Evolutionary conservation across 257 asterid genomes (phyloP), one percentile per base, ranked within the genome.

Genomic region (Datura wrightii): DNA sequence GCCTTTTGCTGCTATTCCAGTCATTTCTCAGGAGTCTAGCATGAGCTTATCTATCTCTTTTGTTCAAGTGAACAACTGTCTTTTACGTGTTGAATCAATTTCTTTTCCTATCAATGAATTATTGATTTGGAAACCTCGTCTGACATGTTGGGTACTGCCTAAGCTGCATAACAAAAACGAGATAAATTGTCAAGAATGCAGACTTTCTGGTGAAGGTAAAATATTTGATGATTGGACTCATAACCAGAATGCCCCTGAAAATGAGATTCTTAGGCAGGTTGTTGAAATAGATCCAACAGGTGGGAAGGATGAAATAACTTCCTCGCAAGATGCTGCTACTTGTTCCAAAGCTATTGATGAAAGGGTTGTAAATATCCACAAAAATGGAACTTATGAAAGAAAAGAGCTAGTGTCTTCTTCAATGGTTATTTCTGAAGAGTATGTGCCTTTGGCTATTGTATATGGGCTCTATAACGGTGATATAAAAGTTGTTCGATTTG

Each of bases 401-500:
- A 88, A 85, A 85, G 90, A 90, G 79, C 86, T 86, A 56, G 98
- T 96, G 76, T 94, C 98, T 71, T 93, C 98, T 74, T 96, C 98
- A 59, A 94, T 96, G 98, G 97, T 94, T 86, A 91, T 96, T 87
- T 93, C 97, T 79, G 97, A 90, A 87, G 89, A 89, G 83, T 88
- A 87, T 55, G 90, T 87, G 19, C 98, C 98, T 7, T 91, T 91
- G 84, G 98, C 98, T 84, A 88, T 96, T 83, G 98, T 93, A 39
- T 94, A 96, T 83, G 99, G 99, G 85, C 93, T 93, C 89, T 90
- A 89, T 86, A 89, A 84, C 66, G 99, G 99, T 18, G 92, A 91
- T 72, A 96, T 96, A 87, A 91, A 93, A 89, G 92, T 96, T 76
- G 89, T 91, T 82, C 90, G 90, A 86, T 92, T 96, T 85, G 91